phyloP scores from a whole-genome alignment of 352 stramenopile genomes.

The Globisporangium nagaii region DNA sequence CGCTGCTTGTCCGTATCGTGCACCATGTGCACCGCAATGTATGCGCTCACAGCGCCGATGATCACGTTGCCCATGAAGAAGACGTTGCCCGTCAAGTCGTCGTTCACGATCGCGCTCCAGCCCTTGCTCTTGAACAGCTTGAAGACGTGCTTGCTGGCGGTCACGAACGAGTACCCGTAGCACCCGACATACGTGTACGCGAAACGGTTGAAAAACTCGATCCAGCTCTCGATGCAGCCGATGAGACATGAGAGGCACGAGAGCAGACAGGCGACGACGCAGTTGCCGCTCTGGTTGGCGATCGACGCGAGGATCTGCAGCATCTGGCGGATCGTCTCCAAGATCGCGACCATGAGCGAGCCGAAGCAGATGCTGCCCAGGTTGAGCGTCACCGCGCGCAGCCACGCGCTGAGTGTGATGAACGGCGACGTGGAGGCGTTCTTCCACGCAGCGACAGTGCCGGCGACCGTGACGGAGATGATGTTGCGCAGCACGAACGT shows the following conservation, averaged over 20 bases:
- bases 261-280: constrained; percentile 61
- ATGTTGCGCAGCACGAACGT: constrained; percentile 85
- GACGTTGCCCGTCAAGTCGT: constrained; percentile 81
- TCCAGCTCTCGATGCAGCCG: constrained; percentile 69
- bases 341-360: constrained; percentile 87
- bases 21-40: constrained; percentile 51
- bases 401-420: constrained; percentile 71
- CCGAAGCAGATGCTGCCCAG: constrained; percentile 92
- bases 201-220: constrained; percentile 90
- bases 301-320: constrained; percentile 63
- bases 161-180: constrained; percentile 85
- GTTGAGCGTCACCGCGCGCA: constrained; percentile 82
- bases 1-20: constrained; percentile 39
- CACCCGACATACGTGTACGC: constrained; percentile 85
- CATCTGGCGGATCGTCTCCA: constrained; percentile 75
- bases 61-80: constrained; percentile 82
- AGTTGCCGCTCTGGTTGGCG: constrained; percentile 62
- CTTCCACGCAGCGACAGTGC: constrained; percentile 89
- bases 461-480: constrained; percentile 85
- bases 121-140: constrained; percentile 75
- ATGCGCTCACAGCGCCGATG: constrained; percentile 62
- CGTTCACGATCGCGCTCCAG: constrained; percentile 87
- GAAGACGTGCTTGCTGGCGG: constrained; percentile 67
- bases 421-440: constrained; percentile 63
- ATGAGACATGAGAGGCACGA: constrained; percentile 73